Evolutionary conservation across 345 rosid genomes (phyloP).

Genomic region (Bruguiera parviflora): DNA sequence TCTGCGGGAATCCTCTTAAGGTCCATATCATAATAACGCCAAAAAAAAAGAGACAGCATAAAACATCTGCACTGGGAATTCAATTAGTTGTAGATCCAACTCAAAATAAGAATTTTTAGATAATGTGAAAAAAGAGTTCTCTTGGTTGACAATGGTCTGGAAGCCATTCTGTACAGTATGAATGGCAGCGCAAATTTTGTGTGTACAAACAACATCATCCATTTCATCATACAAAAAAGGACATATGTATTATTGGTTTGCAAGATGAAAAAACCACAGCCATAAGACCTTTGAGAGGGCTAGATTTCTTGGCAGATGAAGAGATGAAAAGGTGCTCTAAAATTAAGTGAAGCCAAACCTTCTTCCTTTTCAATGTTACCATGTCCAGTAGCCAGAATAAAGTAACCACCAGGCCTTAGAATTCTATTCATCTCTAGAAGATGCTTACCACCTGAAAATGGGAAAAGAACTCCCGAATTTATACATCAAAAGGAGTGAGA

Average conservation of each 20-base stretch:
- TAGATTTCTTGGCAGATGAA: not conserved
- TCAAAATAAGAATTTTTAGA: not conserved
- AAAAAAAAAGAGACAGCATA: too few relatives aligned
- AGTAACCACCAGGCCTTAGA: constrained; percentile 85
- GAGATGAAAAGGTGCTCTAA: not conserved
- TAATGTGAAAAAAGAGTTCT: too few relatives aligned
- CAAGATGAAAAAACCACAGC: too few relatives aligned
- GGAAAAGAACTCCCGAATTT: not conserved
- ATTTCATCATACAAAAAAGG: not conserved
- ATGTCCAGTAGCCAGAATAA: constrained; percentile 70
- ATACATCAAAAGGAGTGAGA: not conserved
- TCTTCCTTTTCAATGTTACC: constrained; percentile 74
- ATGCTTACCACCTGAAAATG: constrained; percentile 65
- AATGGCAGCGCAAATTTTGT: too few relatives aligned
- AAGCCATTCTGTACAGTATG: too few relatives aligned
- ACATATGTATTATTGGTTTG: too few relatives aligned
- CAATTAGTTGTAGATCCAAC: not conserved
- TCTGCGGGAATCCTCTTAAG: not conserved
- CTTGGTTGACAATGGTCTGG: too few relatives aligned
- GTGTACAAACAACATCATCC: too few relatives aligned
- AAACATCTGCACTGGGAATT: not conserved
- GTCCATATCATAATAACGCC: too few relatives aligned
- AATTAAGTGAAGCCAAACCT: constrained; percentile 43
- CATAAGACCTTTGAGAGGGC: not conserved
- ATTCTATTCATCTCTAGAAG: constrained; percentile 93